phyloP scores from a whole-genome alignment of 192 early-diverging fungal species.

The Chytriomyces sp. region DNA sequence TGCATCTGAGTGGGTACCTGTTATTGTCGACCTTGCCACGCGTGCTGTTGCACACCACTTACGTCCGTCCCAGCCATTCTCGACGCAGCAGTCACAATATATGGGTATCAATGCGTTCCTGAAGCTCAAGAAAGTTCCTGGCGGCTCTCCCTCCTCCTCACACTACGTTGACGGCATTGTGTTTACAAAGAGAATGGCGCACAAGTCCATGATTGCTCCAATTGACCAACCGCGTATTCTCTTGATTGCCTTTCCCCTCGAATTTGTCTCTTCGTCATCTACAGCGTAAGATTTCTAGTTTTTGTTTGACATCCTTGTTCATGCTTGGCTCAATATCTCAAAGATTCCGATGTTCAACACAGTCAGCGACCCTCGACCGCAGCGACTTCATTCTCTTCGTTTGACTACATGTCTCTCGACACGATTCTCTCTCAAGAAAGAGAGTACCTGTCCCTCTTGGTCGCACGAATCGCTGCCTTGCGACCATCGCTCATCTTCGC shows the following conservation, averaged over 20 bases:
- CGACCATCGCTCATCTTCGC: conserved; percentile 82
- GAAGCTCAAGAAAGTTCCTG: conserved; percentile 95
- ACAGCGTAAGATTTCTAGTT: too few species aligned
- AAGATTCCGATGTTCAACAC: neutral
- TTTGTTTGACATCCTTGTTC: too few species aligned
- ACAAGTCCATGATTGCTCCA: conserved; percentile 83
- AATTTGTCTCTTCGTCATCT: conserved; percentile 50
- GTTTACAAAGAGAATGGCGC: conserved; percentile 90
- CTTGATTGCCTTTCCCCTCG: conserved; percentile 85
- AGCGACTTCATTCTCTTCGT: conserved; percentile 39
- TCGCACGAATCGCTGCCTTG: conserved; percentile 76
- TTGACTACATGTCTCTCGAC: conserved; percentile 72
- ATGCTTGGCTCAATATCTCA: too few species aligned
- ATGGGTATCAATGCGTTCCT: conserved; percentile 89
- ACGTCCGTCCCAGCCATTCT: too few species aligned
- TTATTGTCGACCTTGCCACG: neutral
- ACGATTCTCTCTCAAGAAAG: conserved; percentile 83
- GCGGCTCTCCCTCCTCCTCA: conserved; percentile 76
- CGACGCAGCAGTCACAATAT: too few species aligned
- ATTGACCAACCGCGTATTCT: conserved; percentile 79
- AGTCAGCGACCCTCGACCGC: conserved; percentile 60
- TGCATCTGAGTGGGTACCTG: neutral
- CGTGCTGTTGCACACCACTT: neutral
- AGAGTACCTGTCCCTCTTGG: conserved; percentile 80
- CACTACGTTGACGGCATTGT: conserved; percentile 89